Conservation (phyloP, 768 basidiomycete species). For the Leucocoprinus birnbaumii region DNA sequence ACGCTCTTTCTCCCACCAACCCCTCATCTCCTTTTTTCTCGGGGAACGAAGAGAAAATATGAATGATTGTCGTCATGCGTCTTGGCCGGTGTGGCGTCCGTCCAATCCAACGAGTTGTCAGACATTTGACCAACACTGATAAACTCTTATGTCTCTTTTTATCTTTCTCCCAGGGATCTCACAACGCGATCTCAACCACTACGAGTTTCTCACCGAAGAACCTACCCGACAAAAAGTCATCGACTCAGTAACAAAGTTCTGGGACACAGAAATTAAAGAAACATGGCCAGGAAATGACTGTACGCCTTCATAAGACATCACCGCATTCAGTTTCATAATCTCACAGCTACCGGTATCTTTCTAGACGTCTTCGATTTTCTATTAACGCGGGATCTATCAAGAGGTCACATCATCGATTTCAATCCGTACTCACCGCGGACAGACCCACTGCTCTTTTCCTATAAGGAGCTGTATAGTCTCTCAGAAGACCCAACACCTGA, state of each 20-base stretch:
- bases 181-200: slow-evolving; percentile 87
- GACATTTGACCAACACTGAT: neutral
- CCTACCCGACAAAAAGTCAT: slow-evolving; percentile 51
- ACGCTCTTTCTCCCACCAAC: too few relatives aligned
- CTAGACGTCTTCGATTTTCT: slow-evolving; percentile 86
- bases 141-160: neutral
- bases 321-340: neutral
- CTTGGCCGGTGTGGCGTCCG: neutral
- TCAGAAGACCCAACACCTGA: slow-evolving; percentile 15
- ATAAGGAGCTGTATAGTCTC: slow-evolving; percentile 62
- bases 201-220: slow-evolving; percentile 77
- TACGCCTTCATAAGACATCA: slow-evolving; percentile 32
- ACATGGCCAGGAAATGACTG: slow-evolving; percentile 56
- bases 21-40: too few relatives aligned
- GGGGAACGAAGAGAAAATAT: too few relatives aligned
- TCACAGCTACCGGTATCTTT: slow-evolving; percentile 6
- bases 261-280: slow-evolving; percentile 61
- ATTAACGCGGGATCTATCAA: slow-evolving; percentile 74
- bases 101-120: neutral
- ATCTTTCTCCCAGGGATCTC: slow-evolving; percentile 64
- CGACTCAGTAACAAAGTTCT: slow-evolving; percentile 53
- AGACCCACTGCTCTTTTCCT: slow-evolving; percentile 85
- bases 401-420: slow-evolving; percentile 86
- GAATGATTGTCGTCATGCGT: neutral
- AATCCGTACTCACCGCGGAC: slow-evolving; percentile 85